Percentiles rank a stretch among this genome's conserved stretches.
Evolutionary conservation across 78 protist genomes (phyloP).

Genomic region (Emiliania huxleyi): DNA sequence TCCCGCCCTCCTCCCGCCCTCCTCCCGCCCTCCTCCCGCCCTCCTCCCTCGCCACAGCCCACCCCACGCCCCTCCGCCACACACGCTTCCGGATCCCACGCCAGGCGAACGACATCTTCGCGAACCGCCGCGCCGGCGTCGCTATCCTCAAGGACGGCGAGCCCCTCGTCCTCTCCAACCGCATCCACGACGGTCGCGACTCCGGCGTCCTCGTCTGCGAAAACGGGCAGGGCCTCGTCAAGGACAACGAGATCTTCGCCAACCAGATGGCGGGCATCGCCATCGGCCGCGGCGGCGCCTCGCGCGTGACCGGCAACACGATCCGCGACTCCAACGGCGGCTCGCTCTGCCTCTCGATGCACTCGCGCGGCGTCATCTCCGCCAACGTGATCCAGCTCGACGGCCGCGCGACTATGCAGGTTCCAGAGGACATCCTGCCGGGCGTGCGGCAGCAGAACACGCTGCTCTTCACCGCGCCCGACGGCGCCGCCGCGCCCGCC

Average conservation of each 20-base stretch:
- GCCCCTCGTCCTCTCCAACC: not conserved
- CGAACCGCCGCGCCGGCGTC: conserved; percentile 19
- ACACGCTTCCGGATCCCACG: too few relatives aligned
- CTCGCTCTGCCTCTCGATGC: not conserved
- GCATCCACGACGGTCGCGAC: not conserved
- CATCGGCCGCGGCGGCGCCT: not conserved
- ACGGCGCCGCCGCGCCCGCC: too few relatives aligned
- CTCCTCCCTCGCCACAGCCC: too few relatives aligned
- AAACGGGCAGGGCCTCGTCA: not conserved
- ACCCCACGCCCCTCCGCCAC: too few relatives aligned
- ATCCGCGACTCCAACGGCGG: not conserved
- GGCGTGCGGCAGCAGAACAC: not conserved
- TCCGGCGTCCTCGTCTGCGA: conserved; percentile 31
- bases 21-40: too few relatives aligned
- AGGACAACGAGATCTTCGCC: not conserved
- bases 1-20: too few relatives aligned
- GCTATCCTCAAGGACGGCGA: conserved; percentile 5
- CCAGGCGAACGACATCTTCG: conserved; percentile 7
- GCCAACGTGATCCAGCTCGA: not conserved
- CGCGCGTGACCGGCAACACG: not conserved
- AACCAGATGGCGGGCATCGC: conserved; percentile 23
- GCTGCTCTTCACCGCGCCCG: not conserved
- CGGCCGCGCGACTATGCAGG: not conserved
- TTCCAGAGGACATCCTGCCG: not conserved
- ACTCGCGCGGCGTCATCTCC: not conserved